Conservation (phyloP, 495 filamentous ascomycete genomes). For the Rusavskia elegans region DNA sequence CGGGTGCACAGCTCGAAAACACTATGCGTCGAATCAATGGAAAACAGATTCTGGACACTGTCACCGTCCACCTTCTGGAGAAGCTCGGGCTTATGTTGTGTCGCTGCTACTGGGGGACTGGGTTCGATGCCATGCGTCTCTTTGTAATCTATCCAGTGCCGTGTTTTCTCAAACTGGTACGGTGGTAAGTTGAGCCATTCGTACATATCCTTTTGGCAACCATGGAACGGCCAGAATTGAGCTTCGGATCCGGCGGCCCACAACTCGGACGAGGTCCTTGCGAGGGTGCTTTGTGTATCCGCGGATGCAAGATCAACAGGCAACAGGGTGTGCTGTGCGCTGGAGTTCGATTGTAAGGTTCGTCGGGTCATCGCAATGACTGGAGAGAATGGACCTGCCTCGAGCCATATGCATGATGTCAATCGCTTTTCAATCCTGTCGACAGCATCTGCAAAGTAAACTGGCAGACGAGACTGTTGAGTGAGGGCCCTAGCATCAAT, state of each 20-base stretch:
- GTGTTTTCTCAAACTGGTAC: conserved; percentile 35
- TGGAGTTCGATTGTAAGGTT: conserved; percentile 9
- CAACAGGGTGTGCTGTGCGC: neutral
- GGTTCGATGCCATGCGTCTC: neutral
- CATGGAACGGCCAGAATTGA: conserved; percentile 33
- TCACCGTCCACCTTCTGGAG: neutral
- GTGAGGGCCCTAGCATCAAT: conserved; percentile 25
- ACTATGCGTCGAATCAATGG: neutral
- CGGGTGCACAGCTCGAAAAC: neutral
- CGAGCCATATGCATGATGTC: conserved; percentile 26
- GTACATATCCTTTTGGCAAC: conserved; percentile 21
- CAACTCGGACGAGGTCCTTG: conserved; percentile 25
- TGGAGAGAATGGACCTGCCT: conserved; percentile 33
- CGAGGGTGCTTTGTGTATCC: conserved; percentile 17
- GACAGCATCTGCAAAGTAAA: conserved; percentile 34
- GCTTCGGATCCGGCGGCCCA: conserved; percentile 29
- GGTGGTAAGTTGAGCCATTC: conserved; percentile 28
- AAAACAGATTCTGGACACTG: conserved; percentile 2
- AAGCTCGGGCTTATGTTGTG: neutral
- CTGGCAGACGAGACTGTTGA: conserved; percentile 31
- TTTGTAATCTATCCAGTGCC: conserved; percentile 20
- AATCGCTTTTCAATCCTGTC: conserved; percentile 23
- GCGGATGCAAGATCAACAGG: conserved; percentile 22
- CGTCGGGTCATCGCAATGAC: conserved; percentile 28
- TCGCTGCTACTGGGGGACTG: neutral